Evolutionary conservation across 148 eudicot species (phyloP), one percentile per base, ranked within the genome.

Genomic region (Vaccinium myrtillus): DNA sequence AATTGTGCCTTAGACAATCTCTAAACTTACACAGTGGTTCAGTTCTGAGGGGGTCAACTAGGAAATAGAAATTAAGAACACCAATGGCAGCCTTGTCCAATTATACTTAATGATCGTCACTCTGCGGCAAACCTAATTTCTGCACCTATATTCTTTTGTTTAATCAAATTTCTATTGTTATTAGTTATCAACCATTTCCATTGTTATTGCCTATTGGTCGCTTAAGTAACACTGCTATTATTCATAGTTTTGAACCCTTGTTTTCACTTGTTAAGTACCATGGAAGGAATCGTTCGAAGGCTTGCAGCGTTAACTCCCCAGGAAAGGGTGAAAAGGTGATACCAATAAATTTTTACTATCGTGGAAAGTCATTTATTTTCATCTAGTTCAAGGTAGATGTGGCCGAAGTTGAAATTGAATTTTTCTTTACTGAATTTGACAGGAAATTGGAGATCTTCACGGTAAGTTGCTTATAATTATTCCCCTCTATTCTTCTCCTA

Each of bases 311-410:
- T 30, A 12, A 67, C 73, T 67, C 73, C 73, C 73, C 73, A 67
- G 6, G 73, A 67, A 67, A 67, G 73, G 73, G 36, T 67, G 73
- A 67, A 67, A 67, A 67, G 73, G 73, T 67, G 36, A 67, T 67
- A 67, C 70, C 73, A 27, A 11, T 14, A 12, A 11, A 13, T 25
- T 67, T 67, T 27, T 67, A 25, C 2, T 4, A 67, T 67, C 27
- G 6, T 63, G 23, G 69, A 8, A 63, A 63, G 27, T 30, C 36
- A 67, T 25, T 67, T 67, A 23, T 65, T 65, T 65, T 10, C 12
- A 67, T 9, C 27, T 25, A 67, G 36, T 67, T 67, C 73, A 25
- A 10, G 27, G 73, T 67, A 12, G 11, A 25, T 0, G 73, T 27
- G 27, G 25, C 36, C 6, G 36, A 32, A 25, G 73, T 67, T 67